These are phyloP conservation scores for Eremomyces bilateralis DNA, from an alignment of 495 filamentous ascomycete species.

Conservation along the genomic window DNA sequence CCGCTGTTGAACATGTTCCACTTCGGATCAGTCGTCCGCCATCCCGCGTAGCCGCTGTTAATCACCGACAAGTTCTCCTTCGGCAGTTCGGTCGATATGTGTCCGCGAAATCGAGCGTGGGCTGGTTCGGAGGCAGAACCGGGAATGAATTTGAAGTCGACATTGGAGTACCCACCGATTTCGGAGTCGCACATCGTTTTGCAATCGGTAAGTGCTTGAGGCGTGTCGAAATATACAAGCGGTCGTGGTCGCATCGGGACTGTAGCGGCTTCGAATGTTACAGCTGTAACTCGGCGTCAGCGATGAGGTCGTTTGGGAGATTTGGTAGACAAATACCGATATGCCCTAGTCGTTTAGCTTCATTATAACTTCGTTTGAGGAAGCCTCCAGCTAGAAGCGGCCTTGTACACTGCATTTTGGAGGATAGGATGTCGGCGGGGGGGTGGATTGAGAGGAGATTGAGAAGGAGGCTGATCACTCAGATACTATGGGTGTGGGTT, in stretches of 20 bases:
- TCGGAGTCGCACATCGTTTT: conserved; percentile 73
- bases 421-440: no score
- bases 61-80: conserved; percentile 44
- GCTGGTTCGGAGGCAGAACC: conserved; percentile 24
- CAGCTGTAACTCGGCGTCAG: conserved; percentile 22
- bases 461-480: no score
- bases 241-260: conserved; percentile 31
- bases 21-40: conserved; percentile 33
- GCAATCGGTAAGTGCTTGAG: conserved; percentile 37
- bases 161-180: conserved; percentile 65
- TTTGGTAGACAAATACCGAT: conserved; percentile 25
- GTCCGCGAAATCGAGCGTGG: conserved; percentile 63
- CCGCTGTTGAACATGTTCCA: conserved; percentile 55
- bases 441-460: no score
- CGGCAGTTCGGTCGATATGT: conserved; percentile 69
- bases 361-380: conserved; percentile 38
- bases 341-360: conserved; percentile 35
- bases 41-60: conserved; percentile 70
- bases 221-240: conserved; percentile 43
- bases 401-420: conserved; percentile 7
- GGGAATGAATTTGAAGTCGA: conserved; percentile 44
- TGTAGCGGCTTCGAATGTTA: conserved; percentile 30
- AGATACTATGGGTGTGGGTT: no score
- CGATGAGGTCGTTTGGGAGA: conserved; percentile 1
- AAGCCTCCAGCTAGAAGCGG: conserved; percentile 33